These are phyloP conservation scores for Microthyrium microscopicum DNA, from an alignment of 2,329 filamentous ascomycete genomes.

Conservation along the genomic window DNA sequence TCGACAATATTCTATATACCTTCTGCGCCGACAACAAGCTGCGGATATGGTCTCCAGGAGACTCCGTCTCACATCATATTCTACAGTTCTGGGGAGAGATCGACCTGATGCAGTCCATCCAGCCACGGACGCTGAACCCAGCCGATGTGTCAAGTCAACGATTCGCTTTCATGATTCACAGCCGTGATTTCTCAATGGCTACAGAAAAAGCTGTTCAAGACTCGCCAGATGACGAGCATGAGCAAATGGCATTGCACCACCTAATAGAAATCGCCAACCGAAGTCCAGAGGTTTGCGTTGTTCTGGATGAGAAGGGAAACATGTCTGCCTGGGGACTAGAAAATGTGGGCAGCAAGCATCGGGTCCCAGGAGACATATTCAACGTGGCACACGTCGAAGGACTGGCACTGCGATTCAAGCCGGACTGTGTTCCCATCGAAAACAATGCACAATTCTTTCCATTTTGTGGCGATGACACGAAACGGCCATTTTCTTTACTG, in stretches of 20 bases:
- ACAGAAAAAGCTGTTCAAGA: constrained; percentile 59
- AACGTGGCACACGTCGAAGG: constrained; percentile 66
- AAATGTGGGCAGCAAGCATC: constrained; percentile 57
- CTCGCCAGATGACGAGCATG: constrained; percentile 39
- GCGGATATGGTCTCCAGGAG: constrained; percentile 67
- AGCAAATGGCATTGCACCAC: constrained; percentile 63
- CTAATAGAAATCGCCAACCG: constrained; percentile 73
- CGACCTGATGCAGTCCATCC: constrained; percentile 57
- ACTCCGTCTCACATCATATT: constrained; percentile 52
- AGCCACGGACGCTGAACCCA: constrained; percentile 31
- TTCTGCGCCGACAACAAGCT: constrained; percentile 66
- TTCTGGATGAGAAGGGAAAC: constrained; percentile 65
- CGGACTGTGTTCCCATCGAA: constrained; percentile 15
- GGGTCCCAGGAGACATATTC: constrained; percentile 55
- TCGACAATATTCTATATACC: constrained; percentile 81
- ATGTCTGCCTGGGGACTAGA: constrained; percentile 92
- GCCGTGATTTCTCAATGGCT: constrained; percentile 60
- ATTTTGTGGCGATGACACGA: constrained; percentile 48
- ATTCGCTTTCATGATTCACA: constrained; percentile 70
- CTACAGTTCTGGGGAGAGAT: constrained; percentile 69
- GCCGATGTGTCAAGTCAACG: constrained; percentile 28
- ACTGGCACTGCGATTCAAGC: constrained; percentile 25
- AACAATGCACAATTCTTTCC: constrained; percentile 54
- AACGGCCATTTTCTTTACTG: constrained; percentile 53
- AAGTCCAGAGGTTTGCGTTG: constrained; percentile 72